These are phyloP conservation scores for Rhizopogon vulgaris DNA, from an alignment of 768 basidiomycete genomes.

Conservation along the genomic window DNA sequence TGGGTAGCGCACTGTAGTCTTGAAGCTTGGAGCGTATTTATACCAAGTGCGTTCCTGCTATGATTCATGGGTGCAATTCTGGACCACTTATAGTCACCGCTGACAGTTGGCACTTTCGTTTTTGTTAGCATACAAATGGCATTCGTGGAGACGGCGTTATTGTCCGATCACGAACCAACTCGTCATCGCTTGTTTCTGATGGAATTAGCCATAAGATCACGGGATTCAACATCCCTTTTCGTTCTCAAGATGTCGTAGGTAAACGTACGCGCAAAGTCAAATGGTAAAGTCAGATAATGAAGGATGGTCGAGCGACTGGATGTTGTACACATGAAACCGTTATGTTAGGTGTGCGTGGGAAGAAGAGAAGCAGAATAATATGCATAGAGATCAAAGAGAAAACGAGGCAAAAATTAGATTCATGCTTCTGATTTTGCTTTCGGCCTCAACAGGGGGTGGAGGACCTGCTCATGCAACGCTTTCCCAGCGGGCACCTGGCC, in stretches of 20 bases:
- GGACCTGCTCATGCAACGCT: constrained; percentile 86
- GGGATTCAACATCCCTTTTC: constrained; percentile 20
- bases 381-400: not conserved
- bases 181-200: no score
- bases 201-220: not conserved
- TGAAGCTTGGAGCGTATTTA: no score
- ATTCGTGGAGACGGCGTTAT: no score
- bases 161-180: no score
- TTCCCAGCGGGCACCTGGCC: constrained; percentile 83
- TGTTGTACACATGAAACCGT: constrained; percentile 21
- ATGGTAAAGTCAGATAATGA: not conserved
- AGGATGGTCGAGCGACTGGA: constrained; percentile 2
- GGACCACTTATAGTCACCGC: no score
- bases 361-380: not conserved
- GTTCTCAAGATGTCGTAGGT: constrained; percentile 1
- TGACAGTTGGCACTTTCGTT: no score
- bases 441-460: constrained; percentile 53
- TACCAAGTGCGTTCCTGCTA: no score
- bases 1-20: no score
- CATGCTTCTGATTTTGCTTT: constrained; percentile 21
- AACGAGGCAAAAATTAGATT: not conserved
- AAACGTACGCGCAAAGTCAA: not conserved
- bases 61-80: no score
- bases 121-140: no score
- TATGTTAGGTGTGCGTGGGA: constrained; percentile 11